These are phyloP conservation scores for Spathaspora gorwiae DNA, from an alignment of 805 yeast genomes.

Conservation along the genomic window DNA sequence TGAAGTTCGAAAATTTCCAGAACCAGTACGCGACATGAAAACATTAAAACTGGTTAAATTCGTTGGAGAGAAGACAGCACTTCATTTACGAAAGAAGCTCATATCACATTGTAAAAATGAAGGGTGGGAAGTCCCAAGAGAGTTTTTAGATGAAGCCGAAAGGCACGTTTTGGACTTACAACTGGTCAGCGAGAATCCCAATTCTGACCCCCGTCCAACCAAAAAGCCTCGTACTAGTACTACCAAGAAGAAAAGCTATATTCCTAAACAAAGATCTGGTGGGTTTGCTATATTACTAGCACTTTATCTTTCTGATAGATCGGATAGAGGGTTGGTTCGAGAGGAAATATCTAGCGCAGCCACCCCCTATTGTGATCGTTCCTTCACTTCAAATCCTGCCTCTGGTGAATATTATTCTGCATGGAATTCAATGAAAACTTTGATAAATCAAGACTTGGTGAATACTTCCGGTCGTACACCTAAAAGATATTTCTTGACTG, in stretches of 20 bases:
- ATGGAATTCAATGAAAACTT: constrained; percentile 65
- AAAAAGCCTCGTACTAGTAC: constrained; percentile 13
- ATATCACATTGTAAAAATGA: constrained; percentile 52
- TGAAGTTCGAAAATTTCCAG: constrained; percentile 42
- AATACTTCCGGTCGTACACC: constrained; percentile 52
- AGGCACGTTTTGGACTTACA: constrained; percentile 2
- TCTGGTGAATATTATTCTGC: constrained; percentile 66
- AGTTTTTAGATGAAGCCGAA: constrained; percentile 14
- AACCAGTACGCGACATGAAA: constrained; percentile 47
- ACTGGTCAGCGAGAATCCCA: background rate
- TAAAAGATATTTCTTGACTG: constrained; percentile 57
- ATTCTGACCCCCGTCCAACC: background rate
- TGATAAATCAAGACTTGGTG: constrained; percentile 59
- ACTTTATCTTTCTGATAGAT: constrained; percentile 45
- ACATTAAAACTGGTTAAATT: constrained; percentile 57
- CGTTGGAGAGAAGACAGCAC: constrained; percentile 69
- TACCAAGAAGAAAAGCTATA: constrained; percentile 35
- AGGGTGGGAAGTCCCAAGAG: constrained; percentile 43
- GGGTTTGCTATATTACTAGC: constrained; percentile 77
- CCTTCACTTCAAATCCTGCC: constrained; percentile 57
- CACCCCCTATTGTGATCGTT: constrained; percentile 48
- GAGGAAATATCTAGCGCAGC: constrained; percentile 55
- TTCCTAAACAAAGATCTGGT: constrained; percentile 76
- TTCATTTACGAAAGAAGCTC: constrained; percentile 43
- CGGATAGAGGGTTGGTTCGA: constrained; percentile 56